Percentiles rank a stretch among this genome's conserved stretches.
Conservation (phyloP, 345 rosid species). For the Diplotaxis tenuifolia region DNA sequence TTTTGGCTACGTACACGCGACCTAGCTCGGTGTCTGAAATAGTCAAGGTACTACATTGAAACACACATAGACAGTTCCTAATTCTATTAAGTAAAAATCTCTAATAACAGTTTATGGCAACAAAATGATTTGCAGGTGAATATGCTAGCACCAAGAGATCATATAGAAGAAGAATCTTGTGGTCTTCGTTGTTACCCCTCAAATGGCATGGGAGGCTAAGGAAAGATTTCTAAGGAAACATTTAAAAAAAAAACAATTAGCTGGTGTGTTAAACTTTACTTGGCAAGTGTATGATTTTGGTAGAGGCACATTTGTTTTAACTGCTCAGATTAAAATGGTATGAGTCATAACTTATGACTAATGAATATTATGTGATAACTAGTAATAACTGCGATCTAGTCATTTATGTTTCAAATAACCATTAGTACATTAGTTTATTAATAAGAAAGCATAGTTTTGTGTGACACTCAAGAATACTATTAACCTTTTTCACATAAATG, state of each 20-base stretch:
- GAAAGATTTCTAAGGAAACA: too few species aligned
- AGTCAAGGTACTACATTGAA: slow-evolving; percentile 70
- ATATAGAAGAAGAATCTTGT: slow-evolving; percentile 43
- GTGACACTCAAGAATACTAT: neutral
- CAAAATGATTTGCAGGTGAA: slow-evolving; percentile 57
- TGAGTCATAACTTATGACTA: too few species aligned
- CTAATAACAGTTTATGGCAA: neutral
- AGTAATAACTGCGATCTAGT: neutral
- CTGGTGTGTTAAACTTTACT: neutral
- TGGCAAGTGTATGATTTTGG: slow-evolving; percentile 12
- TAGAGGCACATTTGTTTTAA: neutral
- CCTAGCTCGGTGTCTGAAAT: slow-evolving; percentile 83
- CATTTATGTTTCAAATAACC: neutral
- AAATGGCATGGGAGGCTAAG: slow-evolving; percentile 68
- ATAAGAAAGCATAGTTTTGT: neutral
- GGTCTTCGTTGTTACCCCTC: slow-evolving; percentile 40
- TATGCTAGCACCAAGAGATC: slow-evolving; percentile 60
- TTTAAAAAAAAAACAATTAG: neutral
- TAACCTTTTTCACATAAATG: neutral
- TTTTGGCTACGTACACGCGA: slow-evolving; percentile 74
- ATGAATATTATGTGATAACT: too few species aligned
- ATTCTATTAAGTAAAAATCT: neutral
- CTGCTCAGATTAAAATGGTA: too few species aligned
- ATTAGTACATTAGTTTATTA: neutral
- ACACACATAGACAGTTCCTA: neutral